Evolutionary conservation across 129 eudicot genomes (phyloP), one percentile per base, ranked within the genome.

Genomic region (Escallonia herrerae): DNA sequence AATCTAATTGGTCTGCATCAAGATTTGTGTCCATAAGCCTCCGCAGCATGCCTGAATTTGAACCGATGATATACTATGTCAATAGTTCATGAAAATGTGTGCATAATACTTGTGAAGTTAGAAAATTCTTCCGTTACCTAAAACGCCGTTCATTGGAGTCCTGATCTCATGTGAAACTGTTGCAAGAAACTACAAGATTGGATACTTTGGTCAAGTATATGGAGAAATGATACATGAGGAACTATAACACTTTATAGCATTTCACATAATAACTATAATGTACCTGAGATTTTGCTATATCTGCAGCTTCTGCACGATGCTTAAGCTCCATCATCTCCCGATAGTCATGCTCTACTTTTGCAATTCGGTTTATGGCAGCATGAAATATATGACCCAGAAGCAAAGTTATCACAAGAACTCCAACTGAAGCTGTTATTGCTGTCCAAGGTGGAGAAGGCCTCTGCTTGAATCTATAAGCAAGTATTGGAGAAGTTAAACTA

Each of bases 91-190:
- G 56, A 56, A 47, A 39, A 40, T 48, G 5, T 1, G 54, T 10
- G 40, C 15, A 14, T 49, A n/a, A 5, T 13, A 3, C 22, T 5
- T 9, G 5, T 22, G 48, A 64, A 62, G 56, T 33, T 56, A 62
- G 12, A 63, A 75, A 58, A 46, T 54, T 11, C 60, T 44, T 43
- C 48, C 51, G 41, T 81, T 68, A 86, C 97, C 97, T 77, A 91
- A 69, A 75, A 91, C 97, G 60, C 97, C 97, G 12, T 87, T 87
- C 97, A 91, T 91, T 5, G 97, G 97, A 60, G 97, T 91, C 77
- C 97, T 87, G 75, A 91, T 91, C 74, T 91, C 97, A 73, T 91
- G 97, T 8, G 97, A 91, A 64, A 91, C 95, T 13, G 90, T 91
- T 42, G 97, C 96, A 39, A 91, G 87, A 73, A 91, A 91, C 97